These are phyloP conservation scores for Camellia granthamiana DNA, from an alignment of 148 eudicot genomes.

Conservation along the genomic window DNA sequence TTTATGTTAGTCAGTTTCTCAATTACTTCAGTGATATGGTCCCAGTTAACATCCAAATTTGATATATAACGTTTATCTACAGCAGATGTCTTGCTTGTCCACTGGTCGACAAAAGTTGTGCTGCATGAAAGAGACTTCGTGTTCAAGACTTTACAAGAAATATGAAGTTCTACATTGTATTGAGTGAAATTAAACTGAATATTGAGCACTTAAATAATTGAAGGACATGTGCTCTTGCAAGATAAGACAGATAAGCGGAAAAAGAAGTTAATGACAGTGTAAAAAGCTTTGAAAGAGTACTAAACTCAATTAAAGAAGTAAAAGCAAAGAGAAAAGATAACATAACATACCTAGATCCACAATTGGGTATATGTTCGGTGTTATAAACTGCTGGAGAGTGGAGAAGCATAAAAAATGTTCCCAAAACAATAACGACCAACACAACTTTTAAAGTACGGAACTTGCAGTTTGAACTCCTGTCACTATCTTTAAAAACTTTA, in stretches of 20 bases:
- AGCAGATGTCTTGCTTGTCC: slow-evolving; percentile 48
- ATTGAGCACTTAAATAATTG: neutral
- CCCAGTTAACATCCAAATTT: slow-evolving; percentile 51
- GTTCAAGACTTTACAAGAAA: slow-evolving; percentile 8
- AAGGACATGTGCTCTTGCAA: slow-evolving; percentile 10
- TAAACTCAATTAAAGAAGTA: neutral
- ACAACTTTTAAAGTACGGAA: slow-evolving; percentile 50
- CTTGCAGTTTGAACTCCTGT: slow-evolving; percentile 55
- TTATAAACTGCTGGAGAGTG: slow-evolving; percentile 64
- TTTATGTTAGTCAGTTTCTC: slow-evolving; percentile 48
- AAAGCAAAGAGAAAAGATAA: neutral
- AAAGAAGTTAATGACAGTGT: neutral
- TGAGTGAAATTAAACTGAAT: neutral
- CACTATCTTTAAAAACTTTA: slow-evolving; percentile 64
- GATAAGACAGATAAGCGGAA: neutral
- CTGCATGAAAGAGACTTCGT: slow-evolving; percentile 34
- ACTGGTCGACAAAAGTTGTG: slow-evolving; percentile 53
- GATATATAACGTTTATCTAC: slow-evolving; percentile 61
- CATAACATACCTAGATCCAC: slow-evolving; percentile 45
- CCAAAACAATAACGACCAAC: slow-evolving; percentile 52
- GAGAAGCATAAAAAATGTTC: slow-evolving; percentile 53
- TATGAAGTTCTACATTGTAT: neutral
- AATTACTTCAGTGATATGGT: slow-evolving; percentile 44
- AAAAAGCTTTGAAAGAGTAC: neutral
- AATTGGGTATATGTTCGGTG: slow-evolving; percentile 40